Conservation (phyloP, 257 asterid species). For the Eustoma russellianum region DNA sequence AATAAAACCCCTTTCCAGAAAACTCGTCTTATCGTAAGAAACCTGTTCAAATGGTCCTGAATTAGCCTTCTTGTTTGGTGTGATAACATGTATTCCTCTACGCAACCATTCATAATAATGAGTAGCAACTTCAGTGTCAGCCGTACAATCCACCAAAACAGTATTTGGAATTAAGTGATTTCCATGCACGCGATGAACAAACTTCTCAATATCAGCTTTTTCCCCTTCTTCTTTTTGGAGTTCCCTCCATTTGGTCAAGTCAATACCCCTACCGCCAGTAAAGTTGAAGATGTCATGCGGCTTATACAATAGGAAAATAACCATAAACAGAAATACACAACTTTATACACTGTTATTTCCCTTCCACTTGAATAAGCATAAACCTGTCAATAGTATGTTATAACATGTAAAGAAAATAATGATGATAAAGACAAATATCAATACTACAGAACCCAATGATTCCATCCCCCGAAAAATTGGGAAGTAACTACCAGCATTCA, state of each 20-base stretch:
- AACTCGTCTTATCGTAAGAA: background rate
- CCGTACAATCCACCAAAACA: constrained; percentile 89
- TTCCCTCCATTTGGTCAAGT: constrained; percentile 84
- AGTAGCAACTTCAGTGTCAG: constrained; percentile 72
- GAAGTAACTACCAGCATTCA: no score
- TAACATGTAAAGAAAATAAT: background rate
- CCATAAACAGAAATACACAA: no score
- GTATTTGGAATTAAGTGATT: constrained; percentile 92
- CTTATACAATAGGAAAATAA: no score
- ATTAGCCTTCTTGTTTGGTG: constrained; percentile 98
- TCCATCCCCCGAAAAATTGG: no score
- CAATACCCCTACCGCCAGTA: constrained; percentile 59
- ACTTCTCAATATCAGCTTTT: constrained; percentile 72
- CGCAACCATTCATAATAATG: constrained; percentile 88
- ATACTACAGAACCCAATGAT: background rate
- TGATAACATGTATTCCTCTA: constrained; percentile 83
- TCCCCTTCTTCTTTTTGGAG: constrained; percentile 53
- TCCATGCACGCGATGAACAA: constrained; percentile 83
- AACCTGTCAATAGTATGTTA: background rate
- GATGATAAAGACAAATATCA: background rate
- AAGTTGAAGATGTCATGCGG: background rate
- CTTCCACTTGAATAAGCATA: background rate
- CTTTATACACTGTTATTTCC: background rate
- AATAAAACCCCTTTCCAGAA: background rate
- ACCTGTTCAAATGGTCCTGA: constrained; percentile 99